phyloP scores from a whole-genome alignment of 2,329 filamentous ascomycete species.

The Talaromyces marneffei region DNA sequence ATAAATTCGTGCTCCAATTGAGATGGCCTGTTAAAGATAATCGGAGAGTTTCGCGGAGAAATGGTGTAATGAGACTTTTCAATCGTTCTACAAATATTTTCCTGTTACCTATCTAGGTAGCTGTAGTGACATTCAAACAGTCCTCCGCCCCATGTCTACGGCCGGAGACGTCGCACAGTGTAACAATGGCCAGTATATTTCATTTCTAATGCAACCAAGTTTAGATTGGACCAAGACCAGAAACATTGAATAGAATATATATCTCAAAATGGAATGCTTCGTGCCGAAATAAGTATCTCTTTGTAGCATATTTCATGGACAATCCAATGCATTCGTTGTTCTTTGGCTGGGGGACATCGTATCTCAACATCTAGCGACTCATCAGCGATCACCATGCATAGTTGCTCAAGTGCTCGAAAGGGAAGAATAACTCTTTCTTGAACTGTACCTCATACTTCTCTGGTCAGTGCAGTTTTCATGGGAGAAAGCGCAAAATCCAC shows the following conservation, averaged over 20 bases:
- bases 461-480: no score
- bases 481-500: no score
- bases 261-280: background rate
- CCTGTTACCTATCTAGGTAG: background rate
- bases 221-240: background rate
- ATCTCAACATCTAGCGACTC: background rate
- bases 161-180: background rate
- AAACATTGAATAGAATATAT: background rate
- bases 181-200: background rate
- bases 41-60: background rate
- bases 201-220: background rate
- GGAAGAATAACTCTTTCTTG: no score
- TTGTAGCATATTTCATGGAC: background rate
- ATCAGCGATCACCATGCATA: background rate
- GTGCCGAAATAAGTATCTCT: background rate
- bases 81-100: background rate
- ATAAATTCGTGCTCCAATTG: background rate
- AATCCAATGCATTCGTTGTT: background rate
- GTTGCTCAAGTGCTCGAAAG: no score
- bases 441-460: no score
- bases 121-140: background rate
- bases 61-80: background rate
- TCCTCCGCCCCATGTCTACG: background rate
- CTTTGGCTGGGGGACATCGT: background rate
- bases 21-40: background rate